These are phyloP conservation scores for Populus tremula DNA, from an alignment of 345 rosid species.

Conservation along the genomic window DNA sequence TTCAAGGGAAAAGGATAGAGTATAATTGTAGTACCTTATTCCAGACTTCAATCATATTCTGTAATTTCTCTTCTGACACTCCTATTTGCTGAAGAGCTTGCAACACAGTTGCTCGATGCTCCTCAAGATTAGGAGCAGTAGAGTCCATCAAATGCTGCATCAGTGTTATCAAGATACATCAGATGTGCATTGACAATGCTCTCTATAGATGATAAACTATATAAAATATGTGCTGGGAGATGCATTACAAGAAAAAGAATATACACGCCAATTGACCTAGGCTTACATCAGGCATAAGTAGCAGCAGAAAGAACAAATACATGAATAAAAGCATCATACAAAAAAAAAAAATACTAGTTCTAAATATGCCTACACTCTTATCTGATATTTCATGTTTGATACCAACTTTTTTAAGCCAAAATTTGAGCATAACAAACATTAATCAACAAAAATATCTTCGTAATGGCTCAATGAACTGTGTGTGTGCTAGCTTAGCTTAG, in stretches of 20 bases:
- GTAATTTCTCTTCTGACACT: conserved; percentile 76
- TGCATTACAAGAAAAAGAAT: not conserved
- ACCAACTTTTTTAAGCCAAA: not conserved
- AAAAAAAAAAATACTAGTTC: not conserved
- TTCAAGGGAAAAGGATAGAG: conserved; percentile 2
- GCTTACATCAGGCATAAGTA: no score
- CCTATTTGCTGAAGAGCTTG: conserved; percentile 86
- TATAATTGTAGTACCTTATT: conserved; percentile 54
- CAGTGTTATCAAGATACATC: not conserved
- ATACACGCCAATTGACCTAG: no score
- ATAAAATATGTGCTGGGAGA: not conserved
- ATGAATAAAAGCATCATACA: not conserved
- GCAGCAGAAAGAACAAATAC: no score
- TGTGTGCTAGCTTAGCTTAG: no score
- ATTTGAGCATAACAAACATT: not conserved
- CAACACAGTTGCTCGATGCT: conserved; percentile 81
- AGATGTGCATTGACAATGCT: not conserved
- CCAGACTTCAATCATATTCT: conserved; percentile 92
- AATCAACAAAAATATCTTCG: no score
- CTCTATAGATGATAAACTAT: not conserved
- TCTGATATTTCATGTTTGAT: not conserved
- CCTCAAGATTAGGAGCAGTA: conserved; percentile 87
- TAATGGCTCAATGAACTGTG: no score
- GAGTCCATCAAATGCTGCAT: conserved; percentile 85
- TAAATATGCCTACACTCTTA: not conserved